Percentiles rank a stretch among this genome's conserved stretches.
phyloP scores from a whole-genome alignment of 2,329 filamentous ascomycete species.

The Rachicladosporium sp. region DNA sequence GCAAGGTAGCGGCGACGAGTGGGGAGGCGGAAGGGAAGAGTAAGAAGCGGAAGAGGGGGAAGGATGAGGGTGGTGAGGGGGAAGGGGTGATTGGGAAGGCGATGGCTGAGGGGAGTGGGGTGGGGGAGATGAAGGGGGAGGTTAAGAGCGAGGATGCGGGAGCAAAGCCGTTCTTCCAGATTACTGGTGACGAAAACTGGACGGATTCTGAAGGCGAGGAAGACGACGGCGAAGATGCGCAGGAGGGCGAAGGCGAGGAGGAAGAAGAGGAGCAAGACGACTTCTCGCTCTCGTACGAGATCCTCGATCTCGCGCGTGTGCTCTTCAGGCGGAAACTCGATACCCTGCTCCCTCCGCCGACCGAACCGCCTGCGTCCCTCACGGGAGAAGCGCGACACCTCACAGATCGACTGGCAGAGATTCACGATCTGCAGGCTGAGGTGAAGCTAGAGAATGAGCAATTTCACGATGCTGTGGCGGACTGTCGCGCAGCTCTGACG shows the following conservation, averaged over 20 bases:
- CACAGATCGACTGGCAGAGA: conserved; percentile 82
- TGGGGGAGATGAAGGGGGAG: conserved; percentile 34
- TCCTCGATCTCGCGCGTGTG: conserved; percentile 50
- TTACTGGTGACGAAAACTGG: conserved; percentile 89
- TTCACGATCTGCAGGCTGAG: conserved; percentile 85
- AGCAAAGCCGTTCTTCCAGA: conserved; percentile 78
- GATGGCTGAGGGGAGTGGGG: conserved; percentile 23
- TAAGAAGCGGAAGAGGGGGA: conserved; percentile 29
- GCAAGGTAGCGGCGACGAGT: conserved; percentile 50
- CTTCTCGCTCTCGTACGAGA: conserved; percentile 51
- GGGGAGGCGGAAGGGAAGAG: conserved; percentile 35
- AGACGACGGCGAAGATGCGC: conserved; percentile 31
- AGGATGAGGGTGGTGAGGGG: conserved; percentile 18
- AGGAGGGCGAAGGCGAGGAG: conserved; percentile 28
- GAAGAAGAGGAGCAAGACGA: conserved; percentile 46
- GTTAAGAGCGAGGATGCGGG: conserved; percentile 27
- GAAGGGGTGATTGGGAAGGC: conserved; percentile 19
- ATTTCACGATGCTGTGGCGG: conserved; percentile 76
- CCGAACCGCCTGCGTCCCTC: conserved; percentile 3
- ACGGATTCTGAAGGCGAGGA: conserved; percentile 61
- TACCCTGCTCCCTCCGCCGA: conserved; percentile 14
- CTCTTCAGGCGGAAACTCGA: conserved; percentile 47
- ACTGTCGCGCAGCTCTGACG: conserved; percentile 64
- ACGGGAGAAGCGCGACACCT: conserved; percentile 41
- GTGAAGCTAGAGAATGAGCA: conserved; percentile 95